These are phyloP conservation scores for Rhynchospora breviuscula DNA, from an alignment of 176 grass and related monocot species.

Conservation along the genomic window DNA sequence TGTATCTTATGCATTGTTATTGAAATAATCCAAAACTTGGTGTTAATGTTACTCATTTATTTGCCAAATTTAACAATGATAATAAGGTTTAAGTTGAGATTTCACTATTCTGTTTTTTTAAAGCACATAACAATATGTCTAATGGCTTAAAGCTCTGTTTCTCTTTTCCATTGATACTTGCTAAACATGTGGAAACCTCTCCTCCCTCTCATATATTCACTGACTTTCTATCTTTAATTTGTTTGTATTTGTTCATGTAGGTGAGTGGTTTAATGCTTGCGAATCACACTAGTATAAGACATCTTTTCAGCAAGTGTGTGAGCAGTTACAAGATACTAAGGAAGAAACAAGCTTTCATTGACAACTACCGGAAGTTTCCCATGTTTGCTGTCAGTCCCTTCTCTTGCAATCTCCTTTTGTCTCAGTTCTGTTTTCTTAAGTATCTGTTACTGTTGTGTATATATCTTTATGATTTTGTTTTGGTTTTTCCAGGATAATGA, in stretches of 20 bases:
- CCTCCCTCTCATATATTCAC: background rate
- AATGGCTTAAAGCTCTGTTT: background rate
- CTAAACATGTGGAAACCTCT: background rate
- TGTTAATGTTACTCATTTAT: background rate
- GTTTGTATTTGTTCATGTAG: slow-evolving; percentile 25
- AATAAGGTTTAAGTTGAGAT: background rate
- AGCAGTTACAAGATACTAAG: slow-evolving; percentile 85
- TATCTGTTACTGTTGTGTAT: background rate
- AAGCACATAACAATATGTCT: background rate
- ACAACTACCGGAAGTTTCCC: slow-evolving; percentile 91
- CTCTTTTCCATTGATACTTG: background rate
- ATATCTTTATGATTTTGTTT: slow-evolving; percentile 7
- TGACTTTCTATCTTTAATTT: background rate
- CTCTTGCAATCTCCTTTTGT: background rate
- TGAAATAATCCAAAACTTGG: background rate
- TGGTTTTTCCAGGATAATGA: slow-evolving; percentile 65
- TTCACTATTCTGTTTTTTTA: background rate
- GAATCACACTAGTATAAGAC: slow-evolving; percentile 93
- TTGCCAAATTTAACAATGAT: background rate
- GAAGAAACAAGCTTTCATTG: slow-evolving; percentile 97
- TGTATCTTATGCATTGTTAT: background rate
- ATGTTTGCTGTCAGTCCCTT: slow-evolving; percentile 71
- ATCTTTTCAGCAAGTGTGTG: slow-evolving; percentile 86
- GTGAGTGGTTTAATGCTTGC: slow-evolving; percentile 97
- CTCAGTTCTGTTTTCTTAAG: background rate